These are phyloP conservation scores for Pythium dissotocum DNA, from an alignment of 352 stramenopile genomes.

Conservation along the genomic window DNA sequence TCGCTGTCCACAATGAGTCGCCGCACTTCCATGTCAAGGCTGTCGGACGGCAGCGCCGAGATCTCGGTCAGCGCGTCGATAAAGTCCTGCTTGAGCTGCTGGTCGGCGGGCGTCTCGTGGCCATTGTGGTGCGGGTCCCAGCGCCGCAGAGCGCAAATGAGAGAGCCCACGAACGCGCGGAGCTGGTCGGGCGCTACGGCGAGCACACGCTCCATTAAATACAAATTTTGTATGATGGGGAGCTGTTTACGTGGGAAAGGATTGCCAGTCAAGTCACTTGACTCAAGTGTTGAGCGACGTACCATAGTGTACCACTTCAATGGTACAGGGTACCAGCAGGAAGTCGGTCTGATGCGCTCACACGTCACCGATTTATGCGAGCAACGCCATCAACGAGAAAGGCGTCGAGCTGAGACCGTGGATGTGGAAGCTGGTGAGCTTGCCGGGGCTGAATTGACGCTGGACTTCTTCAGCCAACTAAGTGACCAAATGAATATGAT, in stretches of 20 bases:
- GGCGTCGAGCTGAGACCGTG: too few relatives aligned
- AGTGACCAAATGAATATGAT: too few relatives aligned
- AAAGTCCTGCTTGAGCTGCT: conserved; percentile 46
- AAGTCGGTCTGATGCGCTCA: too few relatives aligned
- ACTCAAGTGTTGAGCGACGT: too few relatives aligned
- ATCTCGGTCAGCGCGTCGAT: conserved; percentile 75
- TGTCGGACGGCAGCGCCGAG: conserved; percentile 62
- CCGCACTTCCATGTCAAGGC: conserved; percentile 72
- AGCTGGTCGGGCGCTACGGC: conserved; percentile 3
- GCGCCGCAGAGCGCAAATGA: conserved; percentile 13
- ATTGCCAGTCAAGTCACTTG: conserved; percentile 5
- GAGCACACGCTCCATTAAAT: conserved; percentile 1
- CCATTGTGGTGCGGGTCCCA: conserved; percentile 20
- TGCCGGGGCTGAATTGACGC: too few relatives aligned
- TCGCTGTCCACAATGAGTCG: conserved; percentile 44
- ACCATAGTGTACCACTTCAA: too few relatives aligned
- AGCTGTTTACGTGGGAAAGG: neutral
- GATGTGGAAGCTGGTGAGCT: too few relatives aligned
- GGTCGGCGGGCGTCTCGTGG: neutral
- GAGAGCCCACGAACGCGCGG: conserved; percentile 16
- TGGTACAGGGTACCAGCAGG: too few relatives aligned
- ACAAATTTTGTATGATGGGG: neutral
- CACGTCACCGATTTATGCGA: too few relatives aligned
- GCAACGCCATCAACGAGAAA: too few relatives aligned
- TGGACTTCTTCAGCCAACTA: too few relatives aligned